Percentiles rank a stretch among this genome's conserved stretches.
Conservation (phyloP, 768 basidiomycete species). For the Myochromella boudieri region DNA sequence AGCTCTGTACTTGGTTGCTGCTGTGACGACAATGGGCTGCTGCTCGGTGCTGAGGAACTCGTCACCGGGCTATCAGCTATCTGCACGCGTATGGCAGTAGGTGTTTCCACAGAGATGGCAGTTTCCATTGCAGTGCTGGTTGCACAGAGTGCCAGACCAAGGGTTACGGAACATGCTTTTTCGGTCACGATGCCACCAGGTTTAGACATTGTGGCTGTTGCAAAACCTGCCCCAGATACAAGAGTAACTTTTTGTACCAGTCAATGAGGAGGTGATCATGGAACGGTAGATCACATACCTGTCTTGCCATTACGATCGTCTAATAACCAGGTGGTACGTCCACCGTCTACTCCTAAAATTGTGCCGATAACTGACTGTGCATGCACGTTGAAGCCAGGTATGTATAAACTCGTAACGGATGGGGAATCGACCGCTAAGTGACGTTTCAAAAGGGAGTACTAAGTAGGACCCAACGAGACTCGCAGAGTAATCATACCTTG, state of each 20-base stretch:
- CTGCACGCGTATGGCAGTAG: background rate
- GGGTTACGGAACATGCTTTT: constrained; percentile 5
- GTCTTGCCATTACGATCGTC: constrained; percentile 3
- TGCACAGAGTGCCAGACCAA: constrained; percentile 10
- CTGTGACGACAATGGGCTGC: too few relatives aligned
- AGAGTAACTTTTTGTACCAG: background rate
- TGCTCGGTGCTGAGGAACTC: too few relatives aligned
- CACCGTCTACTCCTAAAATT: background rate
- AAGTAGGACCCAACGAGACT: too few relatives aligned
- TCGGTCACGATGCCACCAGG: background rate
- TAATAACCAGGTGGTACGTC: constrained; percentile 7
- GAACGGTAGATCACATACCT: background rate
- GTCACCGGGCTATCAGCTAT: too few relatives aligned
- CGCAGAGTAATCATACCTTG: too few relatives aligned
- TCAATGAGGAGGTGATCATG: background rate
- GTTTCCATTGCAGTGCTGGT: constrained; percentile 2
- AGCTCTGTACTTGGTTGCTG: too few relatives aligned
- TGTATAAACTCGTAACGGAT: background rate
- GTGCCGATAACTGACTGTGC: constrained; percentile 1
- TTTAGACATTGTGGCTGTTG: background rate
- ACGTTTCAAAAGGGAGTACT: too few relatives aligned
- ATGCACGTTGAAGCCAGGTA: constrained; percentile 9
- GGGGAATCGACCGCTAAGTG: background rate
- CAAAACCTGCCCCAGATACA: background rate
- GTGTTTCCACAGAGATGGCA: constrained; percentile 6